A percentile compares a stretch with the other conserved stretches of the same genome.
These are phyloP conservation scores for Auriscalpium orientale DNA, from an alignment of 768 basidiomycete genomes.

Conservation along the genomic window DNA sequence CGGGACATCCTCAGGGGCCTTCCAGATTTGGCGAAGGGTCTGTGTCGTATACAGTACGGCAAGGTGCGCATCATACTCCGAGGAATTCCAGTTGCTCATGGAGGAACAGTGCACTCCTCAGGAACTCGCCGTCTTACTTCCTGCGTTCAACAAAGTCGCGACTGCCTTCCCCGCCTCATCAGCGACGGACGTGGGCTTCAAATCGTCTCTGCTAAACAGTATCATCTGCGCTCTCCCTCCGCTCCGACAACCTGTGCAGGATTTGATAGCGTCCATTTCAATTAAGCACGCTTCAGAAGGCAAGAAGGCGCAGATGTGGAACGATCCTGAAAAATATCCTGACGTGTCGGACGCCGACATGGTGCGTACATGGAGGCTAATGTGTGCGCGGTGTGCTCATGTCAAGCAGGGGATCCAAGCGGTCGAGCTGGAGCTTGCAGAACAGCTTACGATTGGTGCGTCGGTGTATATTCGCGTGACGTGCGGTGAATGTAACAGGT, in stretches of 20 bases:
- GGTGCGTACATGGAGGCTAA: slow-evolving; percentile 33
- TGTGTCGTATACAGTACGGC: slow-evolving; percentile 86
- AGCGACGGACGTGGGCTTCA: slow-evolving; percentile 47
- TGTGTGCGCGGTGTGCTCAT: neutral
- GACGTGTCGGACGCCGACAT: slow-evolving; percentile 49
- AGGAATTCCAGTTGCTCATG: neutral
- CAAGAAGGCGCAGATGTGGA: slow-evolving; percentile 67
- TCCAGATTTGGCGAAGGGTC: slow-evolving; percentile 83
- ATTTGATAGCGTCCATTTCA: slow-evolving; percentile 49
- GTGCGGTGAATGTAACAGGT: neutral
- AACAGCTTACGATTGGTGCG: slow-evolving; percentile 64
- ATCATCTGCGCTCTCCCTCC: slow-evolving; percentile 64
- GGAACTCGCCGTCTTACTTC: slow-evolving; percentile 70
- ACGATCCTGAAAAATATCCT: slow-evolving; percentile 42
- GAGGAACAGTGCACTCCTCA: slow-evolving; percentile 63
- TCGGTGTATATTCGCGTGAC: neutral
- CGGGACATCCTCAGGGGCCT: slow-evolving; percentile 61
- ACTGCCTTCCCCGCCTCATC: slow-evolving; percentile 46
- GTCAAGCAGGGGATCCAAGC: slow-evolving; percentile 50
- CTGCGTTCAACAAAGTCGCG: slow-evolving; percentile 67
- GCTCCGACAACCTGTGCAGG: slow-evolving; percentile 45
- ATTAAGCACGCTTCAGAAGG: slow-evolving; percentile 58
- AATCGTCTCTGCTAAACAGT: slow-evolving; percentile 58
- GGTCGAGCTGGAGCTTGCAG: slow-evolving; percentile 62
- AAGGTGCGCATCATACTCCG: slow-evolving; percentile 44